Conservation (phyloP, 345 rosid species). For the Rhodomyrtus tomentosa region DNA sequence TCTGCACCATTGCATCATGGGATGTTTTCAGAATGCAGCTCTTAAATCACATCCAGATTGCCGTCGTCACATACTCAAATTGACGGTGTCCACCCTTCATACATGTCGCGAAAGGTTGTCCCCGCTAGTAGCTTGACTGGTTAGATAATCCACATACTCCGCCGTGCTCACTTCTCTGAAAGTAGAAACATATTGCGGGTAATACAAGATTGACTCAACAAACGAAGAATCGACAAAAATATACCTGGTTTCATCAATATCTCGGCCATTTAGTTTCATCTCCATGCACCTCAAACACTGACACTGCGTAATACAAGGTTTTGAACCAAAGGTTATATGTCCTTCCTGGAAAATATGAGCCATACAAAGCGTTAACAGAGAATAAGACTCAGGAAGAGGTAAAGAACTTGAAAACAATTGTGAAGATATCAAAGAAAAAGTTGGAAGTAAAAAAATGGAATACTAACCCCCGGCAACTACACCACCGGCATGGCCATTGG, state of each 20-base stretch:
- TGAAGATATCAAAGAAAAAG: not conserved
- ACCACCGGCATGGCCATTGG: constrained; percentile 15
- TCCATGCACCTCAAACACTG: constrained; percentile 62
- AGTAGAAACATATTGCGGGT: not conserved
- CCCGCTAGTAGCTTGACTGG: constrained; percentile 68
- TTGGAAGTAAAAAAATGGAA: not conserved
- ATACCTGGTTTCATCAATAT: constrained; percentile 57
- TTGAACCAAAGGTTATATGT: not conserved
- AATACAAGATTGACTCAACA: not conserved
- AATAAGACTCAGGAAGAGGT: not conserved
- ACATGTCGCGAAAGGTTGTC: constrained; percentile 94
- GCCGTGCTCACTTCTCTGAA: constrained; percentile 52
- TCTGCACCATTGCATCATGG: not conserved
- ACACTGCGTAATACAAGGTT: constrained; percentile 42
- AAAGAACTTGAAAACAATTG: not conserved
- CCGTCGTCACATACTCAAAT: constrained; percentile 28
- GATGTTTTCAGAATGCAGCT: not conserved
- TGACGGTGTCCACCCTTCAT: constrained; percentile 99
- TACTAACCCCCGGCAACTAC: constrained; percentile 50
- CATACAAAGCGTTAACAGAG: not conserved
- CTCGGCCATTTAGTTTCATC: constrained; percentile 77
- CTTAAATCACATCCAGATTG: not conserved
- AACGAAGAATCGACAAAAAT: not conserved
- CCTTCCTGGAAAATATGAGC: not conserved
- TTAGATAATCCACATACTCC: constrained; percentile 86